A percentile compares a stretch with the other conserved stretches of the same genome.
Evolutionary conservation across 345 rosid genomes (phyloP).

Genomic region (Orychophragmus violaceus): DNA sequence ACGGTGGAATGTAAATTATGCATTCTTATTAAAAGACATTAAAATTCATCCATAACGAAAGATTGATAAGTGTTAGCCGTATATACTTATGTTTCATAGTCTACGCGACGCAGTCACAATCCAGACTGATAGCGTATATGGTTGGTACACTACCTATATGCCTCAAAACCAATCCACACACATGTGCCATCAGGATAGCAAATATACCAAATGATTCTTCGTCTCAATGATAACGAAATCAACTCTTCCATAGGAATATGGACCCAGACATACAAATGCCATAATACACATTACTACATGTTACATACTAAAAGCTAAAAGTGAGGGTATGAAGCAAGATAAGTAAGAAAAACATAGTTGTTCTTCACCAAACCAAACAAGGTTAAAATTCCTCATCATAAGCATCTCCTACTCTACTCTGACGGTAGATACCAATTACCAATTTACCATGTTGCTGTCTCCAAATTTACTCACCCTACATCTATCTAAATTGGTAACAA

Average conservation of each 20-base stretch:
- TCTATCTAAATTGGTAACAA: neutral
- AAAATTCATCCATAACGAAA: slow-evolving; percentile 7
- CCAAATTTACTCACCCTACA: neutral
- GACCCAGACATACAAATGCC: neutral
- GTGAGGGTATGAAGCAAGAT: neutral
- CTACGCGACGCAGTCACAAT: neutral
- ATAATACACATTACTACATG: neutral
- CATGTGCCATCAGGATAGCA: neutral
- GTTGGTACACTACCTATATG: neutral
- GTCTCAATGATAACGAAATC: neutral
- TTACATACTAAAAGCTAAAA: neutral
- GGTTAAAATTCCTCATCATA: neutral
- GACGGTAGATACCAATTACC: neutral
- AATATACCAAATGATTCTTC: neutral
- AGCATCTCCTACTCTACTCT: neutral
- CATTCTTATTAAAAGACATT: neutral
- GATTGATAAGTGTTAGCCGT: neutral
- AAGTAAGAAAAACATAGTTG: neutral
- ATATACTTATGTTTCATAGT: slow-evolving; percentile 3
- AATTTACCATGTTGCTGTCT: neutral
- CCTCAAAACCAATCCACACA: neutral
- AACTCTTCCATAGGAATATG: neutral
- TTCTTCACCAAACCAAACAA: neutral
- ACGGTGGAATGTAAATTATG: neutral
- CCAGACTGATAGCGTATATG: neutral